Base-by-base conservation (phyloP, 1,284 basidiomycete genomes). In the Pseudozyma hubeiensis region DNA sequence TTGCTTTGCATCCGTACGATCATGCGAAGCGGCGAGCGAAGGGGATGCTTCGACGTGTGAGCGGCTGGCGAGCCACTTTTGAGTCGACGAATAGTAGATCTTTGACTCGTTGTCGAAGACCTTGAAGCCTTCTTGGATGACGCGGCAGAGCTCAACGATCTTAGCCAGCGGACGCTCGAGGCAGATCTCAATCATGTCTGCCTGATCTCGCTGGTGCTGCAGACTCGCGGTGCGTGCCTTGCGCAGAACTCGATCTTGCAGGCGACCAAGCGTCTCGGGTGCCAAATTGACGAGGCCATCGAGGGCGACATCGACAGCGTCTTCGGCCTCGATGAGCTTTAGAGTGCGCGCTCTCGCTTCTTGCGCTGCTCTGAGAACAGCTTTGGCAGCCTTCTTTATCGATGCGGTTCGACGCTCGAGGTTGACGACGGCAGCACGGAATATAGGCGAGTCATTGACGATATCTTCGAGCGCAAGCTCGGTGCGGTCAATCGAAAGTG, bases 61-160 rank as follows among this genome's bases (percentile, higher is more conserved):
- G 33, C 64, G 64, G 40, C 54, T 74, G 44, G 76, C 62, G 14
- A 81, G 64, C 79, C 79, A 81, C 44, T 78, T 81, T 34, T 81
- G 79, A 9, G 78, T 81, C n/a, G 63, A 59, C 10, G 72, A 66
- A 46, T 82, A 81, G 51, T 79, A 82, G 1, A 61, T 7, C 53
- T 79, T 81, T 45, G 73, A 77, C 53, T 80, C 73, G 17, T 52
- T 55, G 7, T 80, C 74, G 29, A 81, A 80, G 0, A 37, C 19
- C 52, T 80, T 78, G 50, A 70, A 63, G 10, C 63, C 46, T 14
- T 78, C 74, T 35, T 60, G 63, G 8, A 60, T 64, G 2, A 51
- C 56, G 7, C 75, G 69, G 51, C 80, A 78, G 31, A 68, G 61
- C 11, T 78, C 77, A 37, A 53, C 54, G 24, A 74, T 56, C 29